Evolutionary conservation across 1,284 basidiomycete species (phyloP).

Genomic region (Melampsora larici-populina): DNA sequence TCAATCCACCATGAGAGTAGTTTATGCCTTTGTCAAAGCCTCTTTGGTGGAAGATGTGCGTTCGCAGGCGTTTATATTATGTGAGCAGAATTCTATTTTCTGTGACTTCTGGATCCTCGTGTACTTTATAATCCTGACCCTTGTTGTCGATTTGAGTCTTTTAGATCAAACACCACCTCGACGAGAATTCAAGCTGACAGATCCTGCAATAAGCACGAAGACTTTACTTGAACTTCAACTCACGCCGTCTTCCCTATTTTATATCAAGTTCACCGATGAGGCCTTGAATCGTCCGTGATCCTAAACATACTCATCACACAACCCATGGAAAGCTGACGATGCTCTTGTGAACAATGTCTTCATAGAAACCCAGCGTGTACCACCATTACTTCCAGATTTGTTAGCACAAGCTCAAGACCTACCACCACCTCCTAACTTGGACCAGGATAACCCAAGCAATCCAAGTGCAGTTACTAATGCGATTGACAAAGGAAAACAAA

Average conservation of each 20-base stretch:
- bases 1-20: conserved; percentile 68
- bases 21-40: conserved; percentile 77
- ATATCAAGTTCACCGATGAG: conserved; percentile 71
- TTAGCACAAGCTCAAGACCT: conserved; percentile 63
- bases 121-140: conserved; percentile 9
- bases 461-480: conserved; percentile 21
- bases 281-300: conserved; percentile 64
- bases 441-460: conserved; percentile 43
- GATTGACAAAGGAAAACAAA: conserved; percentile 43
- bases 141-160: neutral
- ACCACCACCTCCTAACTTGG: conserved; percentile 59
- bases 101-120: neutral
- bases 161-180: conserved; percentile 76
- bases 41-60: conserved; percentile 68
- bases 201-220: conserved; percentile 66
- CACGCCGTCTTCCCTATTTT: conserved; percentile 72
- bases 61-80: conserved; percentile 73
- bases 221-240: conserved; percentile 68
- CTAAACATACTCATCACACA: neutral
- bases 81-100: conserved; percentile 57
- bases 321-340: neutral
- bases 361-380: conserved; percentile 55
- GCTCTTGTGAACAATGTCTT: neutral
- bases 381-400: conserved; percentile 65
- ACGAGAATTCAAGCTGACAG: conserved; percentile 73